Base-by-base conservation (phyloP, 164 flowering plant genomes). In the Magnolia kwangsiensis region DNA sequence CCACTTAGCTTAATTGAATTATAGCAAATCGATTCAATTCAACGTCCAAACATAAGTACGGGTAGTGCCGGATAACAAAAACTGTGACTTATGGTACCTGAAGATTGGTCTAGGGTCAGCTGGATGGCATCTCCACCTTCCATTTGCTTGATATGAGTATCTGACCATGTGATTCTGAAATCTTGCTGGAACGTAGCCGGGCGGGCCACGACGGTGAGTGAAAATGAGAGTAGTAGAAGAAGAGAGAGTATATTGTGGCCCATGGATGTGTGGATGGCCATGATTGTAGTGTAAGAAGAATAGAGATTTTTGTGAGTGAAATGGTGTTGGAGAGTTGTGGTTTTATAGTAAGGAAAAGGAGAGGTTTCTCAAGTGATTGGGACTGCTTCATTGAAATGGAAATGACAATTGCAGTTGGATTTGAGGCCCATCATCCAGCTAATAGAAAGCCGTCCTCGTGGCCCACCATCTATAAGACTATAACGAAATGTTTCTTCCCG, bases 111-210 rank as follows among this genome's bases (percentile, higher is more conserved):
- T 5, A 94, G 90, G 73, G 80, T 51, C 20, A 92, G 87, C 69
- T 91, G 96, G 59, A 94, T 91, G 77, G 93, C 86, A 65, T 75
- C 84, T 1, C 98, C 97, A 14, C 90, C 91, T 8, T 88, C 86
- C 55, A 88, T 51, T 76, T 90, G 93, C 81, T 77, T 86, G 80
- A 94, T 83, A 73, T 94, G 98, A 71, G 82, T 74, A 50, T 92
- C 92, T 1, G 97, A 74, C 98, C 98, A 94, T 0, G 98, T 87
- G 80, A 91, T 75, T 9, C 79, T 80, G 75, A 94, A 92, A 72
- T 94, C 98, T 50, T 90, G 82, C 9, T 79, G 78, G 73, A 94
- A 94, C 8, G 92, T 89, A 63, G 97, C 92, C 0, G 92, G 93
- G 67, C 90, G 81, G 0, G 80, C 90, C 2, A 72, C 76, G 67